Base-by-base conservation (phyloP, 106 monocot genomes). In the Vanilla planifolia region DNA sequence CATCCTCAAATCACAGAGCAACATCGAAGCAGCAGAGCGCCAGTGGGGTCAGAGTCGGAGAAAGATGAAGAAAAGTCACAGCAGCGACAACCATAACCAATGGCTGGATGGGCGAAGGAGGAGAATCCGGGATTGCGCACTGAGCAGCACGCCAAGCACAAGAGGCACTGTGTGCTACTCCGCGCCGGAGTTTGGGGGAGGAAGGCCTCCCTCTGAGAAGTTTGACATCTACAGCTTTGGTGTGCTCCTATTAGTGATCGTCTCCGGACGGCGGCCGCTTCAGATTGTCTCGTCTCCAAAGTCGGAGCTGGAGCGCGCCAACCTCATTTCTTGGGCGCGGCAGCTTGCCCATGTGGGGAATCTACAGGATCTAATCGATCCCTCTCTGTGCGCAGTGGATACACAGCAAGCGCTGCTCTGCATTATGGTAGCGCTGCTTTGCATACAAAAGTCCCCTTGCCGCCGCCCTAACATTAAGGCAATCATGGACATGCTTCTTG, bases 141-240 rank as follows among this genome's bases (percentile, higher is more conserved):
- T 90, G 23, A 91, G 90, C 56, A 98, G 96, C 61, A 98, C 96
- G 1, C 96, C 96, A 2, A 98, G 96, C 80, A 91, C 88, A 91
- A 78, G 96, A 35, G 96, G 96, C 15, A 98, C 96, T 6, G 79
- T 91, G 29, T 98, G 96, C 67, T 98, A 98, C 50, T 79, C 79
- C 5, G 96, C 96, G 8, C 96, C 96, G 0, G 96, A 98, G 59
- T 82, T 77, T 20, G 79, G 87, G 5, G 80, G 81, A 8, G 81
- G 88, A 0, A 84, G 81, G 5, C 79, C 72, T 5, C 65, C 80
- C 43, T 98, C 91, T 10, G 96, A 91, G 58, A 98, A 98, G 51
- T 91, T 84, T 33, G 96, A 98, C 55, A 82, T 98, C 16, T 98
- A 98, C 42, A 98, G 96, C 75, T 98, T 88, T 59, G 96, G 96